Evolutionary conservation across 2,329 filamentous ascomycete genomes (phyloP).

Genomic region (Alternaria sp.): DNA sequence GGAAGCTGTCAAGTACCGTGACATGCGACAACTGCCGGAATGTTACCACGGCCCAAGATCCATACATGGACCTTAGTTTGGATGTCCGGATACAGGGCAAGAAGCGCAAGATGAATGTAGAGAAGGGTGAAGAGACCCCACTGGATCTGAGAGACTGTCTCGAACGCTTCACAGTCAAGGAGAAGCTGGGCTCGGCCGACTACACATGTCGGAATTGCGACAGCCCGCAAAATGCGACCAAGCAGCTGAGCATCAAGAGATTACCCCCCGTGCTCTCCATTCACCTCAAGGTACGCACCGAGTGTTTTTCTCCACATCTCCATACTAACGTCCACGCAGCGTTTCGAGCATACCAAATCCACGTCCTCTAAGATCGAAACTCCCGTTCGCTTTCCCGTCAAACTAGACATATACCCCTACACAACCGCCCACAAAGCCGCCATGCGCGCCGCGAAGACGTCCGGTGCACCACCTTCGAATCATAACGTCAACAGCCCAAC

Average conservation of each 20-base stretch:
- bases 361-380: conserved; percentile 88
- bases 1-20: conserved; percentile 87
- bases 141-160: conserved; percentile 68
- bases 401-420: conserved; percentile 90
- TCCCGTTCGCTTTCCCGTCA: conserved; percentile 82
- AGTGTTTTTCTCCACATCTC: not conserved
- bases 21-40: conserved; percentile 89
- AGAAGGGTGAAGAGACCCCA: conserved; percentile 38
- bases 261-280: conserved; percentile 90
- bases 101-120: conserved; percentile 63
- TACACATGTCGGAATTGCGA: conserved; percentile 87
- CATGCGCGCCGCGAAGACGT: conserved; percentile 28
- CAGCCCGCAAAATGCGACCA: conserved; percentile 76
- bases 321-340: conserved; percentile 47
- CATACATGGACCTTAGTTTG: conserved; percentile 88
- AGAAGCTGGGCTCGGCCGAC: conserved; percentile 77
- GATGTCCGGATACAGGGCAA: conserved; percentile 81
- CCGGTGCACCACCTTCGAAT: conserved; percentile 50
- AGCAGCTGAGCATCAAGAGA: conserved; percentile 83
- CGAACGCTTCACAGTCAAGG: conserved; percentile 84
- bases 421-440: conserved; percentile 67
- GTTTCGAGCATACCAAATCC: conserved; percentile 79
- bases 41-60: conserved; percentile 82
- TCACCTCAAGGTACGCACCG: conserved; percentile 79
- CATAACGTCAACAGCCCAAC: conserved; percentile 43